Conservation (phyloP, 108 stramenopile genomes). For the Skeletonema menzelii region DNA sequence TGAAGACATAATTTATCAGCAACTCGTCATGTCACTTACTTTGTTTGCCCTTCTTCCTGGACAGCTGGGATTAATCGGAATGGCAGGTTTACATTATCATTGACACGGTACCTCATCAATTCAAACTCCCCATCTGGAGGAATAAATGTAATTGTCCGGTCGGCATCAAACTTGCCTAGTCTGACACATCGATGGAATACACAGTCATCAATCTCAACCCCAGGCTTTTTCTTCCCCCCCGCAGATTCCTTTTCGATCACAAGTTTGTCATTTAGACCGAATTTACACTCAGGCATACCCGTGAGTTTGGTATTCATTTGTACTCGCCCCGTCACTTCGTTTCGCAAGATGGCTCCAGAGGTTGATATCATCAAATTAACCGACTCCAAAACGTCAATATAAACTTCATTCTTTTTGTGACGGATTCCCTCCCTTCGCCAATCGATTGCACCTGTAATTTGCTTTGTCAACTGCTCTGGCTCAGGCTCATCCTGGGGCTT, state of each 20-base stretch:
- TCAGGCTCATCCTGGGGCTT: conserved; percentile 79
- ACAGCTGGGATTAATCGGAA: conserved; percentile 96
- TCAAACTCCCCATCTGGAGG: conserved; percentile 99
- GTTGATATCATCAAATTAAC: conserved; percentile 93
- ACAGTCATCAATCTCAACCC: conserved; percentile 98
- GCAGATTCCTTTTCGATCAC: conserved; percentile 95
- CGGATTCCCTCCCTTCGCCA: conserved; percentile 98
- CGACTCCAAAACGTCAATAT: conserved; percentile 97
- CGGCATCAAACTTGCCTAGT: conserved; percentile 98
- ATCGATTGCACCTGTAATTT: conserved; percentile 99
- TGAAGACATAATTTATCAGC: background rate
- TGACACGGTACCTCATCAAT: conserved; percentile 98
- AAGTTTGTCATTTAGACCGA: conserved; percentile 99
- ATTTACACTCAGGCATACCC: conserved; percentile 98
- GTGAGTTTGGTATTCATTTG: conserved; percentile 98
- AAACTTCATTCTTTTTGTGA: conserved; percentile 99
- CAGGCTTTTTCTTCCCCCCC: conserved; percentile 72
- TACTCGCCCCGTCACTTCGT: conserved; percentile 95
- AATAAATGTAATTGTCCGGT: conserved; percentile 99
- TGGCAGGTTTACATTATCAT: conserved; percentile 94
- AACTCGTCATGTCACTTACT: conserved; percentile 51
- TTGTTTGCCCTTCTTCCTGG: conserved; percentile 93
- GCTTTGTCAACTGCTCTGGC: conserved; percentile 84
- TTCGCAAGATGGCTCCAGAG: conserved; percentile 90
- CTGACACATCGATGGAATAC: conserved; percentile 98